These are phyloP conservation scores for Lizanozyma gosingica DNA, from an alignment of 1,139 yeast species.

Conservation along the genomic window DNA sequence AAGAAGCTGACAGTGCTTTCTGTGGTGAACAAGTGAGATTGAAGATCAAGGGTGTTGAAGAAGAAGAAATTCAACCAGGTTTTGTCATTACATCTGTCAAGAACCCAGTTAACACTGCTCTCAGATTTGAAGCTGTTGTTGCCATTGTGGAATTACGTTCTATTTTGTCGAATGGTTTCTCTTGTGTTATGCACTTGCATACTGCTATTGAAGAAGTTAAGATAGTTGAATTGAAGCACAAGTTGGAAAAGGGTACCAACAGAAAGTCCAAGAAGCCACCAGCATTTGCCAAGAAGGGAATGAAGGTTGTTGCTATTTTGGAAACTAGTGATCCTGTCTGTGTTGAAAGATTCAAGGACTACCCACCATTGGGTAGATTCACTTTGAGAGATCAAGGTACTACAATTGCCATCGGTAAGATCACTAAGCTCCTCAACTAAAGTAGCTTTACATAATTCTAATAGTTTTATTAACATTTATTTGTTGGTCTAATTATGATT, in stretches of 20 bases:
- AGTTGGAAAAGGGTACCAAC: conserved; percentile 93
- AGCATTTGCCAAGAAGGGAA: conserved; percentile 97
- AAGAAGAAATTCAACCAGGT: conserved; percentile 89
- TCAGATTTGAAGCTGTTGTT: conserved; percentile 88
- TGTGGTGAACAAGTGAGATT: conserved; percentile 97
- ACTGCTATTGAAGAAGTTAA: conserved; percentile 95
- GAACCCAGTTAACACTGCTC: conserved; percentile 86
- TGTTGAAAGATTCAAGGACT: conserved; percentile 84
- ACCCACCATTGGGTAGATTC: conserved; percentile 95
- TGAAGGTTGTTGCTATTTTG: conserved; percentile 91
- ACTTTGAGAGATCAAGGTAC: conserved; percentile 97
- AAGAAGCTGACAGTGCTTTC: conserved; percentile 80
- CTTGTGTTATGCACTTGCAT: conserved; percentile 98
- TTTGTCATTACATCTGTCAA: conserved; percentile 80
- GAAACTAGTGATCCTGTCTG: conserved; percentile 84
- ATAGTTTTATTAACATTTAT: conserved; percentile 1
- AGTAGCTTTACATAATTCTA: conserved; percentile 5
- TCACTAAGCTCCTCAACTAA: conserved; percentile 52
- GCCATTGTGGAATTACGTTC: conserved; percentile 95
- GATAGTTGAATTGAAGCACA: conserved; percentile 76
- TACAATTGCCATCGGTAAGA: conserved; percentile 97
- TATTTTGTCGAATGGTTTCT: conserved; percentile 87
- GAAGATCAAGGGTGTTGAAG: conserved; percentile 91
- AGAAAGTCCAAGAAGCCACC: conserved; percentile 95
- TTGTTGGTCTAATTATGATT: not conserved